These are phyloP conservation scores for Coemansia reversa DNA, from an alignment of 192 early-diverging fungal species.

Conservation along the genomic window DNA sequence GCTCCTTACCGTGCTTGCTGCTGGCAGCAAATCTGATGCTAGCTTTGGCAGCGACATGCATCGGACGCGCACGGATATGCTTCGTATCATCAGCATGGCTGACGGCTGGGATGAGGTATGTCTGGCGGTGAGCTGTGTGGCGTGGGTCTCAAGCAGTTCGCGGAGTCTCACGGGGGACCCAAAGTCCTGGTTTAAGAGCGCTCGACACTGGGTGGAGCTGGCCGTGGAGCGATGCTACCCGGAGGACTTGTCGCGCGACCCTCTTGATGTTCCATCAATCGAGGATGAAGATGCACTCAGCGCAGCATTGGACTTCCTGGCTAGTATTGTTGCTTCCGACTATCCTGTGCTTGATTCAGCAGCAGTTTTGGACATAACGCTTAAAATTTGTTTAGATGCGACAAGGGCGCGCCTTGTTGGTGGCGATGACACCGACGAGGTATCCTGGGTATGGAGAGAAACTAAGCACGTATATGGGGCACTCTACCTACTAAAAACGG, in stretches of 20 bases:
- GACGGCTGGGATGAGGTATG: constrained; percentile 33
- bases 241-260: constrained; percentile 3
- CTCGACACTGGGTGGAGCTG: constrained; percentile 22
- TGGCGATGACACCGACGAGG: constrained; percentile 18
- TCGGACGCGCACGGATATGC: constrained; percentile 29
- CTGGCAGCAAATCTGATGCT: constrained; percentile 4
- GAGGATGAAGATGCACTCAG: constrained; percentile 17
- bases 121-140: constrained; percentile 24
- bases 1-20: constrained; percentile 27
- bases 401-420: constrained; percentile 21
- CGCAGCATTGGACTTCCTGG: constrained; percentile 31
- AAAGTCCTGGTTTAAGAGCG: constrained; percentile 29
- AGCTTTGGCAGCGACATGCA: constrained; percentile 16
- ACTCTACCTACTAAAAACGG: constrained; percentile 37
- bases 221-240: constrained; percentile 32
- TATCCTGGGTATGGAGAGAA: constrained; percentile 44
- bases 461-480: constrained; percentile 31
- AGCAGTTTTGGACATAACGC: constrained; percentile 7
- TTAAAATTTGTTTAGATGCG: constrained; percentile 17
- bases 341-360: constrained; percentile 41
- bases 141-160: constrained; percentile 36
- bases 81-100: constrained; percentile 17
- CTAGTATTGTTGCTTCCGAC: constrained; percentile 28
- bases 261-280: constrained; percentile 6
- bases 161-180: constrained; percentile 16